These are phyloP conservation scores for Bathelium albidoporum DNA, from an alignment of 495 filamentous ascomycete genomes.

Conservation along the genomic window DNA sequence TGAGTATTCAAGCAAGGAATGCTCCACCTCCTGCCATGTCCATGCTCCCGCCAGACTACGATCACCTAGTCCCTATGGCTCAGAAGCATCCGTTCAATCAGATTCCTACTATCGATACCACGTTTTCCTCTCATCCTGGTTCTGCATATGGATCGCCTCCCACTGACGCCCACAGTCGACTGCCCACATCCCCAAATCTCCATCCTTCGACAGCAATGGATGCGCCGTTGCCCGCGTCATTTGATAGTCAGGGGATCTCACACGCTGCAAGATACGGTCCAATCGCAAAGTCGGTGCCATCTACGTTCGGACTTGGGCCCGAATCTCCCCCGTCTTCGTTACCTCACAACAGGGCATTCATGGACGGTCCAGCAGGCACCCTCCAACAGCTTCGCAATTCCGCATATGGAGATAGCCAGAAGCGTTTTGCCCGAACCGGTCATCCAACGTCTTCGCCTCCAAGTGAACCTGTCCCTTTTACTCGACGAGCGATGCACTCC, in stretches of 20 bases:
- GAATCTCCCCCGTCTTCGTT: slow-evolving; percentile 79
- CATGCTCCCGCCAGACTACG: slow-evolving; percentile 30
- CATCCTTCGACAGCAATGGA: slow-evolving; percentile 48
- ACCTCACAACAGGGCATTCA: slow-evolving; percentile 30
- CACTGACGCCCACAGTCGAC: slow-evolving; percentile 49
- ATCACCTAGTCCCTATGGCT: slow-evolving; percentile 17
- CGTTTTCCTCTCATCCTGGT: slow-evolving; percentile 61
- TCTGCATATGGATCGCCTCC: slow-evolving; percentile 84
- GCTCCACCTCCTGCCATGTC: slow-evolving; percentile 23
- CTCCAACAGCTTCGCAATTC: slow-evolving; percentile 73
- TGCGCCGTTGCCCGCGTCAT: slow-evolving; percentile 86
- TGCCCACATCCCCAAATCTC: slow-evolving; percentile 62
- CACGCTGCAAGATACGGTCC: slow-evolving; percentile 82
- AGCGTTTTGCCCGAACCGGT: slow-evolving; percentile 30
- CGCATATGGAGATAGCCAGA: slow-evolving; percentile 56
- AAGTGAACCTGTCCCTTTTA: slow-evolving; percentile 46
- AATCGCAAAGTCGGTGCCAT: slow-evolving; percentile 84
- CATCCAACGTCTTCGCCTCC: slow-evolving; percentile 52
- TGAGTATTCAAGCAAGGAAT: slow-evolving; percentile 51
- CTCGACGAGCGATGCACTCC: slow-evolving; percentile 75
- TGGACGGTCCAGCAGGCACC: slow-evolving; percentile 43
- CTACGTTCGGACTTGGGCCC: slow-evolving; percentile 79
- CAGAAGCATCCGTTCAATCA: slow-evolving; percentile 35
- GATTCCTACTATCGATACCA: slow-evolving; percentile 71
- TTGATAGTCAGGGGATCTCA: slow-evolving; percentile 93